These are phyloP conservation scores for Skeletonema tropicum DNA, from an alignment of 108 stramenopile genomes.

Conservation along the genomic window DNA sequence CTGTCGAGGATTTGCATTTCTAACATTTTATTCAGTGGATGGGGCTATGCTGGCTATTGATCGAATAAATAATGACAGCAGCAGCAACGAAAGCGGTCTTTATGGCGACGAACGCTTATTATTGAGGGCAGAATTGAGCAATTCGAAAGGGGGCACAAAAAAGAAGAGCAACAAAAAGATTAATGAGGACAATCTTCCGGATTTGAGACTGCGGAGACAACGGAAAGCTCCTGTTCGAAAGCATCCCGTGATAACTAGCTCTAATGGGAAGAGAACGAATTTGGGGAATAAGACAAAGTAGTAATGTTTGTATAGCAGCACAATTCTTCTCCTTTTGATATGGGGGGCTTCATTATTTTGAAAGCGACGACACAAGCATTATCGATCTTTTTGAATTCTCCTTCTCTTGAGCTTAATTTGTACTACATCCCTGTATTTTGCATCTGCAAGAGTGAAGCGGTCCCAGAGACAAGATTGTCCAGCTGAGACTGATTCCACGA, in stretches of 20 bases:
- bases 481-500: too few relatives aligned
- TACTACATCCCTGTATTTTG: too few relatives aligned
- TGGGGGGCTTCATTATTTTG: too few relatives aligned
- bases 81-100: not conserved
- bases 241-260: slow-evolving; percentile 26
- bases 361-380: too few relatives aligned
- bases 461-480: too few relatives aligned
- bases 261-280: slow-evolving; percentile 18
- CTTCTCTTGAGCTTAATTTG: too few relatives aligned
- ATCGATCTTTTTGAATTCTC: too few relatives aligned
- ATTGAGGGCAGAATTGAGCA: slow-evolving; percentile 22
- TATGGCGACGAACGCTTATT: not conserved
- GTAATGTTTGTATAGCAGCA: not conserved
- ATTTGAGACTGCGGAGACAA: slow-evolving; percentile 22
- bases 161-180: slow-evolving; percentile 7
- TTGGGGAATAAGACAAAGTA: slow-evolving; percentile 25
- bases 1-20: slow-evolving; percentile 41
- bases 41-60: slow-evolving; percentile 3
- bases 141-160: not conserved
- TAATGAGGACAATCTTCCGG: slow-evolving; percentile 4
- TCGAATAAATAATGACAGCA: slow-evolving; percentile 6
- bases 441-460: too few relatives aligned
- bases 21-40: slow-evolving; percentile 23
- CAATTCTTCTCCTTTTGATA: not conserved
- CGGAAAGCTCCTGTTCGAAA: slow-evolving; percentile 17